phyloP scores from a whole-genome alignment of 1,139 yeast genomes.

The Hanseniaspora gamundiae region DNA sequence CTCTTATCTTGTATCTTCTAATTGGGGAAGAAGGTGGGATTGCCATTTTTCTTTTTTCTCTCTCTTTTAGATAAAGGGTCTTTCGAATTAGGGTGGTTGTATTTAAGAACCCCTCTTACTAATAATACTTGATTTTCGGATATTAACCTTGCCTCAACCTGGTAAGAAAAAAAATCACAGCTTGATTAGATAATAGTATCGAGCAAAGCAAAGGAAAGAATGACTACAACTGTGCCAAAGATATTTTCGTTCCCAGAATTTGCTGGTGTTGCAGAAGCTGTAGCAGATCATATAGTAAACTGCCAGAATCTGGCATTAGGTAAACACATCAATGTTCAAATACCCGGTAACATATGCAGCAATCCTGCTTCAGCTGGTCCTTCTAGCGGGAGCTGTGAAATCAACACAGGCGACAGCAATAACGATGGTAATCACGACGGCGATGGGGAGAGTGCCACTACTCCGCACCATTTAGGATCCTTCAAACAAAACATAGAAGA shows the following conservation, averaged over 20 bases:
- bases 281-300: conserved; percentile 74
- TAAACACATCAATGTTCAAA: conserved; percentile 15
- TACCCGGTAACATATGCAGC: conserved; percentile 11
- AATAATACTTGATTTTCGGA: too few species aligned
- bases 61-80: too few species aligned
- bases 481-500: neutral
- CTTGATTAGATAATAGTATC: neutral
- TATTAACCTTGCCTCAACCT: too few species aligned
- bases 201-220: conserved; percentile 17
- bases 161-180: neutral
- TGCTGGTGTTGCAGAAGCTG: conserved; percentile 86
- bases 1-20: too few species aligned
- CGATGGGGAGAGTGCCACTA: neutral
- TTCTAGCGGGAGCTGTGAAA: neutral
- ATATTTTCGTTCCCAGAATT: conserved; percentile 85
- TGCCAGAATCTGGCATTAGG: conserved; percentile 49
- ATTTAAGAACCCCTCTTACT: too few species aligned
- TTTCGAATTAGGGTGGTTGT: too few species aligned
- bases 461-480: conserved; percentile 15
- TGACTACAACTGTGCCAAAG: conserved; percentile 91
- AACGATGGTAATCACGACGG: neutral
- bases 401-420: neutral
- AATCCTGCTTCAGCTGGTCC: neutral
- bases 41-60: too few species aligned
- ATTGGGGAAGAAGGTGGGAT: too few species aligned